phyloP scores from a whole-genome alignment of 345 rosid genomes.

The Boechera stricta region DNA sequence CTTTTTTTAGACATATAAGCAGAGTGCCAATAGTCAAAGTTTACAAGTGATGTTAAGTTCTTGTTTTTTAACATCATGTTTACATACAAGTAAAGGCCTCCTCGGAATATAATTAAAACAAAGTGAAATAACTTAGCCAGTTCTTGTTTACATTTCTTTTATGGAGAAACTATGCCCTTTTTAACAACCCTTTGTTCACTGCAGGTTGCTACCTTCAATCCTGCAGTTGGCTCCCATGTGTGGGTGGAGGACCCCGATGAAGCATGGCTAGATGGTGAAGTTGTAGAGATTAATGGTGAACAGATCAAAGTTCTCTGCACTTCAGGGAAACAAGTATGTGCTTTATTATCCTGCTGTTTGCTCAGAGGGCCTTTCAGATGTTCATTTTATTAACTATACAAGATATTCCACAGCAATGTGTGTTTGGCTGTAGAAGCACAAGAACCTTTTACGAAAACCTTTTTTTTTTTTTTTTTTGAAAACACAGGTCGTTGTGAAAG shows the following conservation, averaged over 20 bases:
- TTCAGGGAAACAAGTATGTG: conserved; percentile 83
- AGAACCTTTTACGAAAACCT: not conserved
- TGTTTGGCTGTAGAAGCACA: conserved; percentile 16
- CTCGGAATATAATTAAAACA: no score
- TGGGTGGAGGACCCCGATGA: conserved; percentile 92
- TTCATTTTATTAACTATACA: conserved; percentile 6
- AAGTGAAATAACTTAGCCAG: conserved; percentile 3
- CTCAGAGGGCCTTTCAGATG: not conserved
- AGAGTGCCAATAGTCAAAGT: conserved; percentile 9
- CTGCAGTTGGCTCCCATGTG: conserved; percentile 77
- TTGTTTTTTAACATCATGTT: conserved; percentile 5
- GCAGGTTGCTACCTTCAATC: conserved; percentile 67
- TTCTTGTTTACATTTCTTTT: conserved; percentile 7
- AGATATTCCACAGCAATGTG: conserved; percentile 1
- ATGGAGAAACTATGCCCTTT: not conserved
- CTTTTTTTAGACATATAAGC: not conserved
- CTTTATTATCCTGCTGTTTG: conserved; percentile 21
- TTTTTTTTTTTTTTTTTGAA: not conserved
- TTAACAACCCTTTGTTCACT: conserved; percentile 38
- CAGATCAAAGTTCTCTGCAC: conserved; percentile 84
- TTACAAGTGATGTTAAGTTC: conserved; percentile 3
- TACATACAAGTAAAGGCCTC: not conserved
- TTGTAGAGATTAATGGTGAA: conserved; percentile 67
- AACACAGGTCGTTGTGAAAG: conserved; percentile 70
- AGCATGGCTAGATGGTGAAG: conserved; percentile 97